A percentile compares a stretch with the other conserved stretches of the same genome.
These are phyloP conservation scores for Fusarium sp. DNA, from an alignment of 2,329 filamentous ascomycete species.

Conservation along the genomic window DNA sequence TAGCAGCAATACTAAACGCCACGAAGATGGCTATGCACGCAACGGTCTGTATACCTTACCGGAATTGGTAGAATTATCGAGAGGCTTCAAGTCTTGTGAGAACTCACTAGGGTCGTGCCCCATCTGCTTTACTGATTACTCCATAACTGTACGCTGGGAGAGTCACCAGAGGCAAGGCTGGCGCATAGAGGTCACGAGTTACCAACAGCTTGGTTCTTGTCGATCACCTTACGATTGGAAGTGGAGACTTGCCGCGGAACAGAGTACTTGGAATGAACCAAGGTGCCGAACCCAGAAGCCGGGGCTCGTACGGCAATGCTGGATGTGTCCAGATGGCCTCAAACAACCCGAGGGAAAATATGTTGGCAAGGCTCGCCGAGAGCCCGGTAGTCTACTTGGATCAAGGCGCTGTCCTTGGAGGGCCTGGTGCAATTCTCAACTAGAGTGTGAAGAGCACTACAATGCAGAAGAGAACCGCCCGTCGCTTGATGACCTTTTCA, in stretches of 20 bases:
- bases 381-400: neutral
- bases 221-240: slow-evolving; percentile 16
- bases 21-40: neutral
- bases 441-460: neutral
- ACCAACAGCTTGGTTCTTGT: slow-evolving; percentile 1
- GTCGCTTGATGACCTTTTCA: accelerated
- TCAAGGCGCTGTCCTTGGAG: neutral
- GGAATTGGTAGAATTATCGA: neutral
- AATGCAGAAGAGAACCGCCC: neutral
- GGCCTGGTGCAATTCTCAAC: accelerated
- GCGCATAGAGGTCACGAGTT: neutral
- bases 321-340: neutral
- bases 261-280: neutral
- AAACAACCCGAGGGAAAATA: neutral
- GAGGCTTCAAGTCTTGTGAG: neutral
- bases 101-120: slow-evolving; percentile 2
- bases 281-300: neutral
- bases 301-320: neutral
- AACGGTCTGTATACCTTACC: neutral
- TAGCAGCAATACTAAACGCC: neutral
- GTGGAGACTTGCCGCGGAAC: neutral
- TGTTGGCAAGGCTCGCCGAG: neutral
- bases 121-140: slow-evolving; percentile 11
- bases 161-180: neutral
- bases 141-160: neutral